A percentile compares a stretch with the other conserved stretches of the same genome.
Conservation (phyloP, 768 basidiomycete species). For the Lentinula boryana region DNA sequence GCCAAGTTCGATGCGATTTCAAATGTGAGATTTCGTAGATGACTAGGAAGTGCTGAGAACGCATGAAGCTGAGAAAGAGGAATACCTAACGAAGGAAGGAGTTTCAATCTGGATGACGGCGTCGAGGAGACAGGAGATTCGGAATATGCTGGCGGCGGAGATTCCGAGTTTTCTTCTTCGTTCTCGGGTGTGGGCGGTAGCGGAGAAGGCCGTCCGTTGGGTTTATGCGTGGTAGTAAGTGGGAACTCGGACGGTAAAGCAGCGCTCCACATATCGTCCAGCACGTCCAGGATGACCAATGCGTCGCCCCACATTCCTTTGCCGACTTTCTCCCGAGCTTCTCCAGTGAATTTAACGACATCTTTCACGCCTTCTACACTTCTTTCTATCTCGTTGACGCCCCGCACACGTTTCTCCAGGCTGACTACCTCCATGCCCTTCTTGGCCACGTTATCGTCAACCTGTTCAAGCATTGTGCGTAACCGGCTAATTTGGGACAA, state of each 20-base stretch:
- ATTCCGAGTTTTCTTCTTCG: slow-evolving; percentile 10
- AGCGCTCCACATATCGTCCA: slow-evolving; percentile 53
- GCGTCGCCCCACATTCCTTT: slow-evolving; percentile 89
- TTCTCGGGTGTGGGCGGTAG: slow-evolving; percentile 35
- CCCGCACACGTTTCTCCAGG: slow-evolving; percentile 53
- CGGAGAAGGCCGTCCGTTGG: slow-evolving; percentile 18
- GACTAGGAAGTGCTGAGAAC: slow-evolving; percentile 69
- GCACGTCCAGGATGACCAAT: slow-evolving; percentile 63
- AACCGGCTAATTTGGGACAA: slow-evolving; percentile 70
- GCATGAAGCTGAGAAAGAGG: slow-evolving; percentile 66
- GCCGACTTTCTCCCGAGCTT: slow-evolving; percentile 68
- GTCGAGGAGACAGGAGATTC: slow-evolving; percentile 5
- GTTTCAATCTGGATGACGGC: slow-evolving; percentile 13
- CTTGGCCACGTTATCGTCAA: slow-evolving; percentile 72
- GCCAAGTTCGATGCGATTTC: slow-evolving; percentile 77
- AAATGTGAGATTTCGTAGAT: slow-evolving; percentile 63
- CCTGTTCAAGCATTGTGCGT: slow-evolving; percentile 63
- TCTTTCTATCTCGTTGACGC: slow-evolving; percentile 54
- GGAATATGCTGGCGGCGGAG: slow-evolving; percentile 10
- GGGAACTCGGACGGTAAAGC: slow-evolving; percentile 7
- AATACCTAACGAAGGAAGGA: slow-evolving; percentile 26
- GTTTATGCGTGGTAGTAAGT: slow-evolving; percentile 6
- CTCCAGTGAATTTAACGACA: slow-evolving; percentile 71
- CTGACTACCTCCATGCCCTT: slow-evolving; percentile 74
- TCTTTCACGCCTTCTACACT: slow-evolving; percentile 60